phyloP scores from a whole-genome alignment of 1,284 basidiomycete genomes.

The Schizophyllum commune region DNA sequence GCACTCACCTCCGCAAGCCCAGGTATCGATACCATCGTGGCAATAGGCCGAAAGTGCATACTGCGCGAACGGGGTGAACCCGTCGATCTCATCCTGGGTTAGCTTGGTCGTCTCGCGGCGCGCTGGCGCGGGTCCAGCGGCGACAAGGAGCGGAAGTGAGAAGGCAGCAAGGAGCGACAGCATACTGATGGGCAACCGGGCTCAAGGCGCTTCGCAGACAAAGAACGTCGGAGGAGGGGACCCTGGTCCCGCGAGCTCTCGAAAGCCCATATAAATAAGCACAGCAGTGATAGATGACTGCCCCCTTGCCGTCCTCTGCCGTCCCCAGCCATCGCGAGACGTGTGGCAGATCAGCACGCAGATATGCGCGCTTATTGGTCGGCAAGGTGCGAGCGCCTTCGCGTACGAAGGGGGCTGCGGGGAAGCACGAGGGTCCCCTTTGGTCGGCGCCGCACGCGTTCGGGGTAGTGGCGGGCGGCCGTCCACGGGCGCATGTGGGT shows the following conservation, averaged over 20 bases:
- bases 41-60: constrained; percentile 55
- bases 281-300: neutral
- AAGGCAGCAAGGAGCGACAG: neutral
- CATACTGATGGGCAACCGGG: neutral
- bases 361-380: neutral
- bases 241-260: neutral
- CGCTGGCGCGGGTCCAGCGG: constrained; percentile 14
- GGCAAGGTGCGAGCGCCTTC: no score
- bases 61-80: constrained; percentile 45
- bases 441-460: neutral
- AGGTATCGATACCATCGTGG: constrained; percentile 35
- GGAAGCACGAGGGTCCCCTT: no score
- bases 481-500: neutral
- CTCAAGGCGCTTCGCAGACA: neutral
- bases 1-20: constrained; percentile 50
- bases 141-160: constrained; percentile 5
- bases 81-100: constrained; percentile 30
- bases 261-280: neutral
- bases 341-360: neutral
- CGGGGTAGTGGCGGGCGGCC: neutral
- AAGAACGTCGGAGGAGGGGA: neutral
- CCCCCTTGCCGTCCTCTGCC: no score
- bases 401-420: no score
- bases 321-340: no score
- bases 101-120: constrained; percentile 33